phyloP scores from a whole-genome alignment of 805 yeast genomes.

The Wickerhamomyces tratensis region DNA sequence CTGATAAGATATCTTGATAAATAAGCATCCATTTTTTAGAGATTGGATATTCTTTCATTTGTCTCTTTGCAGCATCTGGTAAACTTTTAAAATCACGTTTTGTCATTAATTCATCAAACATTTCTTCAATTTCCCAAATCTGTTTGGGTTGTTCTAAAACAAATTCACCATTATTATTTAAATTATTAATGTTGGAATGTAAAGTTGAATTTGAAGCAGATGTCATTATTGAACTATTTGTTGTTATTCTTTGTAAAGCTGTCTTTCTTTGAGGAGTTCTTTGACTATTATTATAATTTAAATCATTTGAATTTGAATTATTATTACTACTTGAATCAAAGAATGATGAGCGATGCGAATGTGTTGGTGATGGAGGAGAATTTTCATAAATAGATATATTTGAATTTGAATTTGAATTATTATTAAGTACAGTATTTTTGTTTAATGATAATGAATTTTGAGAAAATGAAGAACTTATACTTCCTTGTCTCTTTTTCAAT shows the following conservation, averaged over 20 bases:
- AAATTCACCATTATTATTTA: conserved; percentile 7
- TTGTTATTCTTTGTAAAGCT: conserved; percentile 15
- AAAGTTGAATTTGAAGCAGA: conserved; percentile 3
- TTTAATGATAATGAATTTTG: conserved; percentile 17
- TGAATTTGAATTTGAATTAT: conserved; percentile 1
- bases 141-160: conserved; percentile 58
- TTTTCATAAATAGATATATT: conserved; percentile 11
- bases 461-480: conserved; percentile 15
- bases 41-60: conserved; percentile 62
- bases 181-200: neutral
- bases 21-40: conserved; percentile 90
- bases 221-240: conserved; percentile 10
- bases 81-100: conserved; percentile 66
- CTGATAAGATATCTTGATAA: conserved; percentile 77
- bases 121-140: conserved; percentile 53
- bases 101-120: conserved; percentile 75
- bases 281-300: conserved; percentile 3
- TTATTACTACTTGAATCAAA: conserved; percentile 6
- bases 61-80: conserved; percentile 65
- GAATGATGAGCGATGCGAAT: conserved; percentile 18
- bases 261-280: conserved; percentile 11
- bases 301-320: neutral
- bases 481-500: conserved; percentile 12
- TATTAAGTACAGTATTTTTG: conserved; percentile 16
- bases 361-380: conserved; percentile 14